Conservation (phyloP, 768 basidiomycete species). For the Dacryopinax spathularia region DNA sequence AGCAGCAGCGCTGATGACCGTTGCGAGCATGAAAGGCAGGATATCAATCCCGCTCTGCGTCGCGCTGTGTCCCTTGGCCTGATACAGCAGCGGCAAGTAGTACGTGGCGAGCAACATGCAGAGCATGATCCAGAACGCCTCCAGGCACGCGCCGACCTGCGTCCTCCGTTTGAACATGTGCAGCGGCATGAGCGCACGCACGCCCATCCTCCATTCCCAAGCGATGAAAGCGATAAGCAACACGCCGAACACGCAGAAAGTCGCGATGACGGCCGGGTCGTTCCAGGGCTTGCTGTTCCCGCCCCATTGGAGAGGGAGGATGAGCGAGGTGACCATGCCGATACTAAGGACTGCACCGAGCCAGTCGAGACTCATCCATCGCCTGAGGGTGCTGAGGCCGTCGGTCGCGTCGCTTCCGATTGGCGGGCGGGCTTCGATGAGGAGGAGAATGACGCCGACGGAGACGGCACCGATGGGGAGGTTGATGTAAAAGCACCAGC, state of each 20-base stretch:
- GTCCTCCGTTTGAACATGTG: slow-evolving; percentile 20
- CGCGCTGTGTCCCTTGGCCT: slow-evolving; percentile 23
- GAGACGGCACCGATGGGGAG: slow-evolving; percentile 15
- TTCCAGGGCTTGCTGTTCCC: slow-evolving; percentile 31
- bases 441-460: slow-evolving; percentile 12
- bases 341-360: slow-evolving; percentile 26
- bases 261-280: slow-evolving; percentile 22
- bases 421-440: slow-evolving; percentile 12
- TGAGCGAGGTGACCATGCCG: slow-evolving; percentile 23
- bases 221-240: slow-evolving; percentile 22
- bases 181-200: slow-evolving; percentile 27
- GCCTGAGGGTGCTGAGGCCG: slow-evolving; percentile 9
- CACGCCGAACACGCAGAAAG: slow-evolving; percentile 20
- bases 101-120: slow-evolving; percentile 9
- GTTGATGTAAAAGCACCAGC: slow-evolving; percentile 37
- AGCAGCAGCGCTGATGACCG: slow-evolving; percentile 16
- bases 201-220: slow-evolving; percentile 24
- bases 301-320: slow-evolving; percentile 31
- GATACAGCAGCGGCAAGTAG: slow-evolving; percentile 18
- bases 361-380: slow-evolving; percentile 23
- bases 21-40: slow-evolving; percentile 22
- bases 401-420: slow-evolving; percentile 10
- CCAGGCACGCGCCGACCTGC: slow-evolving; percentile 18
- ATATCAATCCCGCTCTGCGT: slow-evolving; percentile 24
- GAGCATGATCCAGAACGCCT: slow-evolving; percentile 16